Evolutionary conservation across 495 filamentous ascomycete genomes (phyloP), one percentile per base, ranked within the genome.

Genomic region (Aspergillus sclerotiicarbonarius): DNA sequence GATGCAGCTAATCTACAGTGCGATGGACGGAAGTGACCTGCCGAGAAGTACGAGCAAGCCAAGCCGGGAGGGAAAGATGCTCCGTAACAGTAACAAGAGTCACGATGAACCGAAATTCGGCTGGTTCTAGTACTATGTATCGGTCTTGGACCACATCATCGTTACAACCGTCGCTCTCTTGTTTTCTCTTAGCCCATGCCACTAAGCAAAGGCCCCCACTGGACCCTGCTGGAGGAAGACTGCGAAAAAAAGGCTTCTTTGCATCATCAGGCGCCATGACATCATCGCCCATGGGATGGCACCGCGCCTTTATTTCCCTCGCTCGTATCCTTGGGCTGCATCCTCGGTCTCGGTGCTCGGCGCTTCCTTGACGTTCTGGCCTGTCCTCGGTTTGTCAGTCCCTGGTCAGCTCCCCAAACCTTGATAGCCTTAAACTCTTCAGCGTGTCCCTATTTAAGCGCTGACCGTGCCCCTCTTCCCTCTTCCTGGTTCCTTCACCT

Each of bases 401-500:
- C 13, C 13, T 41, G 12, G 13, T 41, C 37, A 41, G 13, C 37
- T 41, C 37, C 37, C n/a, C 37, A 41, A 41, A 41, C 37, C 37
- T 41, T 41, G 37, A 41, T 41, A 41, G 37, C 37, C 8, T n/a
- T 6, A n/a, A 41, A 12, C 37, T n/a, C n/a, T 12, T 6, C 37
- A 41, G n/a, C 37, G 4, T 6, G 37, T 41, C 5, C 12, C 37
- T 50, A 32, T 50, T 32, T 31, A 32, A 50, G 13, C 47, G 25
- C 25, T 32, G 18, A 50, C 47, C 18, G 25, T 49, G 18, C 35
- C 51, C 12, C 37, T 58, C 37, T 16, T 49, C 46, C 21, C 50
- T 52, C 45, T 52, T 31, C 43, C 39, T 20, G 12, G 91, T 70
- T 33, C 76, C 67, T 13, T 78, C 63, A 84, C 25, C 48, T 48